These are phyloP conservation scores for Rhizophagus clarus DNA, from an alignment of 192 early-diverging fungal genomes.

Conservation along the genomic window DNA sequence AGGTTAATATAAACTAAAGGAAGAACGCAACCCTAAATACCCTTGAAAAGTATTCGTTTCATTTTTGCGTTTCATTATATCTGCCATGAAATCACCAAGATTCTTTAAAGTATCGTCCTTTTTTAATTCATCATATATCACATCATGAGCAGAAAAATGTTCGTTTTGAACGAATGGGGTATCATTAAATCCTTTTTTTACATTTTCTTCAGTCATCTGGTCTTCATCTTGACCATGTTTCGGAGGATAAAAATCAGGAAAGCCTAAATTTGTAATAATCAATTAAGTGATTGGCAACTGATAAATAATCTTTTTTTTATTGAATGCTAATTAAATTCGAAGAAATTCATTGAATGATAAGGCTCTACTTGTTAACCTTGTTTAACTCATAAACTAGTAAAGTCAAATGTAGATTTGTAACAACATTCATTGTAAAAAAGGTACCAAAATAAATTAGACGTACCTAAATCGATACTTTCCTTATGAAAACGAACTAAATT, in stretches of 20 bases:
- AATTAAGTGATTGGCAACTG: background rate
- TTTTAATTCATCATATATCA: slow-evolving; percentile 49
- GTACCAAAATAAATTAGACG: background rate
- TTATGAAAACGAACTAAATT: slow-evolving; percentile 1
- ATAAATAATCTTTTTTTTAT: background rate
- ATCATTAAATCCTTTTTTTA: slow-evolving; percentile 60
- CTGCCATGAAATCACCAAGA: slow-evolving; percentile 36
- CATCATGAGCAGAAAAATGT: slow-evolving; percentile 55
- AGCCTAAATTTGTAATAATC: slow-evolving; percentile 22
- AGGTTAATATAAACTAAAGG: background rate
- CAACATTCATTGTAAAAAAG: background rate
- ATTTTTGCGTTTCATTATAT: slow-evolving; percentile 41
- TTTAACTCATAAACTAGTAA: background rate
- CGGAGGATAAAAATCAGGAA: slow-evolving; percentile 54
- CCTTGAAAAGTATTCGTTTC: slow-evolving; percentile 36
- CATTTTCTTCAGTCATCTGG: slow-evolving; percentile 55
- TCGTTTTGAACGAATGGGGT: slow-evolving; percentile 51
- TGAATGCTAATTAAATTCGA: background rate
- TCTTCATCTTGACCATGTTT: slow-evolving; percentile 43
- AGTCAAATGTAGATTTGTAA: background rate
- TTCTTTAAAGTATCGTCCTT: slow-evolving; percentile 48
- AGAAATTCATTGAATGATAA: background rate
- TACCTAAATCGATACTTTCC: background rate
- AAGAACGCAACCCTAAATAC: slow-evolving; percentile 15
- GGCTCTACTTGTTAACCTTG: background rate